Conservation (phyloP, 225 moss, liverwort and hornwort genomes). For the Asterella californica region DNA sequence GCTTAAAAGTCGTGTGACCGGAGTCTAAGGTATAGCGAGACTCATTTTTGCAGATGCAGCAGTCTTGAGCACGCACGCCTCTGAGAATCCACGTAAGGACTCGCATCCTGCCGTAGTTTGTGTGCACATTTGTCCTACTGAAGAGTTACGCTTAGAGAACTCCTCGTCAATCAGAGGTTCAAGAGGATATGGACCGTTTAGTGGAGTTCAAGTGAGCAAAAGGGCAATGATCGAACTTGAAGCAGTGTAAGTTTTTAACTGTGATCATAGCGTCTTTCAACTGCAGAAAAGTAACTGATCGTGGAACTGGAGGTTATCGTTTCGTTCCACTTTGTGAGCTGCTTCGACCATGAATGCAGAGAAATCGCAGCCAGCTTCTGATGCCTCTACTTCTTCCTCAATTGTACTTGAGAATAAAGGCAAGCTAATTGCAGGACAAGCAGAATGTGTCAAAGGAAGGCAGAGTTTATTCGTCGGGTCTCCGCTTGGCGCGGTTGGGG, state of each 20-base stretch:
- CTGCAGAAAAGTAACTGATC: not conserved
- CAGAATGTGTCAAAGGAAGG: not conserved
- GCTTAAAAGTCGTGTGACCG: not conserved
- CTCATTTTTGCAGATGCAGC: not conserved
- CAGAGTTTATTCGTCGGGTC: not conserved
- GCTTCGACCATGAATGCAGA: conserved; percentile 3
- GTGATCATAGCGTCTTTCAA: not conserved
- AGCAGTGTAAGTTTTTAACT: not conserved
- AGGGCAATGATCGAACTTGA: not conserved
- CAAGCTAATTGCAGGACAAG: not conserved
- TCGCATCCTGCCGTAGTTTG: not conserved
- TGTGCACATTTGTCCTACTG: not conserved
- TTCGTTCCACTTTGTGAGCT: not conserved
- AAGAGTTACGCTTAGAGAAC: too few relatives aligned
- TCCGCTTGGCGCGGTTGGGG: too few relatives aligned
- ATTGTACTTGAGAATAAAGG: not conserved
- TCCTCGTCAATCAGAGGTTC: too few relatives aligned
- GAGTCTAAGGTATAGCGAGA: not conserved
- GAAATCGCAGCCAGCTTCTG: not conserved
- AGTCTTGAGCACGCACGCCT: not conserved
- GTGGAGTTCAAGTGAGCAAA: too few relatives aligned
- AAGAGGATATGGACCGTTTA: too few relatives aligned
- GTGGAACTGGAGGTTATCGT: too few relatives aligned
- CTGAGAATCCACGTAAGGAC: too few relatives aligned
- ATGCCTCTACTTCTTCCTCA: not conserved